Evolutionary conservation across 306 rosid species (phyloP).

Genomic region (Malus fusca): DNA sequence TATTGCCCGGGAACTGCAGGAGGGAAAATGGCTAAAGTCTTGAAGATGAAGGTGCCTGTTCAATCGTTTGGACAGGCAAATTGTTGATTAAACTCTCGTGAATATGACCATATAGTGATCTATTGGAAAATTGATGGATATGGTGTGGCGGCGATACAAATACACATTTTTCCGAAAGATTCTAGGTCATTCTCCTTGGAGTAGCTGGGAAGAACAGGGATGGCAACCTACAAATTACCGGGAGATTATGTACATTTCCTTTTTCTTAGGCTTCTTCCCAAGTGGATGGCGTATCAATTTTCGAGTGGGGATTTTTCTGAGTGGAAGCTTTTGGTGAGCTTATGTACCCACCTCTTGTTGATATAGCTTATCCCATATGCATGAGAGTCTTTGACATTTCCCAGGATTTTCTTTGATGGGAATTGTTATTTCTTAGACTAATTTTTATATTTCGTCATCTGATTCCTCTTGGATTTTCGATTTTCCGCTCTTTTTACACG

Average conservation of each 20-base stretch:
- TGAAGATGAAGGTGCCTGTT: slow-evolving; percentile 2
- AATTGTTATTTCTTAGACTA: slow-evolving; percentile 28
- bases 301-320: slow-evolving; percentile 11
- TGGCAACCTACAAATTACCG: slow-evolving; percentile 18
- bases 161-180: slow-evolving; percentile 19
- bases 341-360: slow-evolving; percentile 29
- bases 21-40: slow-evolving; percentile 66
- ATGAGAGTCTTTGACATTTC: slow-evolving; percentile 28
- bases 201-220: slow-evolving; percentile 16
- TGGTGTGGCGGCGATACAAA: slow-evolving; percentile 13
- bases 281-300: slow-evolving; percentile 25
- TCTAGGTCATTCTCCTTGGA: slow-evolving; percentile 30
- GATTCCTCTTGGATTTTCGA: neutral
- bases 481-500: neutral
- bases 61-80: slow-evolving; percentile 4
- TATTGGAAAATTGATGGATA: slow-evolving; percentile 21
- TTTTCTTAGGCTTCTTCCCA: slow-evolving; percentile 16
- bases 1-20: slow-evolving; percentile 75
- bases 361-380: slow-evolving; percentile 13
- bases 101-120: slow-evolving; percentile 8
- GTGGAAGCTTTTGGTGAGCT: slow-evolving; percentile 27
- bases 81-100: slow-evolving; percentile 7
- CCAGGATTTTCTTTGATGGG: slow-evolving; percentile 36
- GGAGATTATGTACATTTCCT: slow-evolving; percentile 20
- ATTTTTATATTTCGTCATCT: slow-evolving; percentile 20